Conservation (phyloP, 2,329 filamentous ascomycete species). For the Davidsoniella eucalypti region DNA sequence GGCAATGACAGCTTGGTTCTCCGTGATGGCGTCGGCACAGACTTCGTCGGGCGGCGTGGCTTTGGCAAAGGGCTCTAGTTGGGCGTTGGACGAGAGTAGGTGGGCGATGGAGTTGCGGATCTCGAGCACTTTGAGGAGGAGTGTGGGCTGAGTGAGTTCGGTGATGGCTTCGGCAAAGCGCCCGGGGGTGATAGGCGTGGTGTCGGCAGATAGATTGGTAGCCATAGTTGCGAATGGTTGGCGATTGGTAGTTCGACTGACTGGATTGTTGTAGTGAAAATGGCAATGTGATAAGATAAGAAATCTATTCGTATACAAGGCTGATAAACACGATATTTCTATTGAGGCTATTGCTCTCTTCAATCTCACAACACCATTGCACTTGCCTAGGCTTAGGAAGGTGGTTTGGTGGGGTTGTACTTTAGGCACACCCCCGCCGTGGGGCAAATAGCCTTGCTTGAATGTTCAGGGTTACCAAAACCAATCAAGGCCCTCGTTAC, state of each 20-base stretch:
- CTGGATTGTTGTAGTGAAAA: background rate
- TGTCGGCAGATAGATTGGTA: constrained; percentile 41
- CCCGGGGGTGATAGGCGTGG: constrained; percentile 41
- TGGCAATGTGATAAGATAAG: background rate
- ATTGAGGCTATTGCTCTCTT: too few species aligned
- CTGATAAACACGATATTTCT: constrained; percentile 2
- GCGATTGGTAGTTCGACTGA: background rate
- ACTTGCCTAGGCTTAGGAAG: background rate
- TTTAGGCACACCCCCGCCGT: constrained; percentile 11
- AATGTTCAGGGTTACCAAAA: too few species aligned
- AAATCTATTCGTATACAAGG: background rate
- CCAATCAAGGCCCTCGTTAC: too few species aligned
- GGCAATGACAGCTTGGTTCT: constrained; percentile 53
- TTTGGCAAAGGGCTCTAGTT: constrained; percentile 53
- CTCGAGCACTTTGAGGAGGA: constrained; percentile 61
- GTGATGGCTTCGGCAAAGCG: constrained; percentile 52
- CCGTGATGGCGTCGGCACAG: constrained; percentile 56
- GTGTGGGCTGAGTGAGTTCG: constrained; percentile 46
- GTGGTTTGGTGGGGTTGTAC: constrained; percentile 7
- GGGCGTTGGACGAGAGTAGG: constrained; percentile 56
- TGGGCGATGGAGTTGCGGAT: constrained; percentile 59
- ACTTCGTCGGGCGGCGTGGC: constrained; percentile 38
- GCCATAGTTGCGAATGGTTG: background rate
- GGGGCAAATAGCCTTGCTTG: constrained; percentile 6
- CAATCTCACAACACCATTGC: too few species aligned